Conservation (phyloP, 495 filamentous ascomycete species). For the Talaromyces proteolyticus region DNA sequence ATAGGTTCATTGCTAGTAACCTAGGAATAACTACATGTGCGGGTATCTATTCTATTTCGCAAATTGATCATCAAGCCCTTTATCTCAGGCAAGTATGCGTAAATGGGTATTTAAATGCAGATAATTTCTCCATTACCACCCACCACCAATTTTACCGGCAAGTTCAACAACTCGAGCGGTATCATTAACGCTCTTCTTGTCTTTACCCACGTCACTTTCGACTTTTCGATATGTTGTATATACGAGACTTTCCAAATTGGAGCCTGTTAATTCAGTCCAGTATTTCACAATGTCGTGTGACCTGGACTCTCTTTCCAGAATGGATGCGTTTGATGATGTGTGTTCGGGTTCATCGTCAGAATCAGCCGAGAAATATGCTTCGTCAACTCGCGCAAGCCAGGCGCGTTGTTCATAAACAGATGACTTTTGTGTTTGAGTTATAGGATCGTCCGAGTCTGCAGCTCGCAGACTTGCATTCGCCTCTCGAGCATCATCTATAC, state of each 20-base stretch:
- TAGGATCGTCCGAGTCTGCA: neutral
- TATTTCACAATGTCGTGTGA: constrained; percentile 54
- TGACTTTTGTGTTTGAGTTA: constrained; percentile 39
- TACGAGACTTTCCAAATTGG: constrained; percentile 64
- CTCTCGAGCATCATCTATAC: constrained; percentile 64
- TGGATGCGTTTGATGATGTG: constrained; percentile 4
- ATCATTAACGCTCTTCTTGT: constrained; percentile 46
- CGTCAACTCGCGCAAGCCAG: constrained; percentile 83
- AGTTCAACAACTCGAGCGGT: constrained; percentile 83
- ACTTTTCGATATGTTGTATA: constrained; percentile 88
- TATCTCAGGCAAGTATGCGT: neutral
- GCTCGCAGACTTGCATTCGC: constrained; percentile 10
- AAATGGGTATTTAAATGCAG: neutral
- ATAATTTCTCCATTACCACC: constrained; percentile 70
- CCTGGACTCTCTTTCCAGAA: constrained; percentile 24
- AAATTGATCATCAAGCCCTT: neutral
- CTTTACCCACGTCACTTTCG: constrained; percentile 89
- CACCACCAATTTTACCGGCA: constrained; percentile 88
- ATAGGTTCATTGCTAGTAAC: no score
- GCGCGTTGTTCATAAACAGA: constrained; percentile 71
- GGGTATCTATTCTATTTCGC: neutral
- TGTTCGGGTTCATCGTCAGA: constrained; percentile 23
- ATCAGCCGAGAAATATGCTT: constrained; percentile 84
- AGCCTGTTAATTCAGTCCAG: constrained; percentile 67
- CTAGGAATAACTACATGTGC: no score